Base-by-base conservation (phyloP, 768 basidiomycete genomes). In the Clitopilus passeckerianus region DNA sequence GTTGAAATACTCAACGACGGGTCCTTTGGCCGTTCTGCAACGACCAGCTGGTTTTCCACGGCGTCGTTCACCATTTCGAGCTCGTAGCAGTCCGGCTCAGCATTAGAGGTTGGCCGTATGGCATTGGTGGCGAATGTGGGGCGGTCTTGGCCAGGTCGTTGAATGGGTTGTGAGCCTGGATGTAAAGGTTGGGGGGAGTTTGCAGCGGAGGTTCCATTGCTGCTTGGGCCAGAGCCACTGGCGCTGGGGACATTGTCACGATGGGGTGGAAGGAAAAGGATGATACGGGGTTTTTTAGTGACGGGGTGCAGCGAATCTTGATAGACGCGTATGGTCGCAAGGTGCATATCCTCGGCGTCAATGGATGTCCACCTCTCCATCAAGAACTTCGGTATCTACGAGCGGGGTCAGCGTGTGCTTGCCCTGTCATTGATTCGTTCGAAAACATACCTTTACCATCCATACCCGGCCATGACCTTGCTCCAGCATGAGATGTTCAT, bases 311-410 rank as follows among this genome's bases (percentile, higher is more conserved):
- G 71, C 16, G 76, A 71, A 44, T 77, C 71, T 54, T 77, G 77
- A 73, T 93, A 96, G 12, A 97, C 86, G 0, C 94, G 86, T 57
- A 98, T 82, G 7, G 87, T 90, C 6, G 93, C 95, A 0, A 97
- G 82, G 61, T 93, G 88, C 2, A 90, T 74, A 61, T 89, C 90
- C 59, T 91, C 90, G 5, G 80, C 80, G 61, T 86, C 77, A 43
- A 93, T 81, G 30, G 84, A 75, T n/a, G 85, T 75, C 95, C 95
- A 98, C 34, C 88, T 81, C 63, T 93, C 88, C 78, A 95, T 84
- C 57, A 97, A 76, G 69, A 89, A 90, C 68, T 89, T 89, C 0
- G 94, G 95, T 46, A 96, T 86, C 91, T 93, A 74, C 37, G 59
- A 43, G 33, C 55, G 52, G 44, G 53, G 22, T 34, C 30, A 56